These are phyloP conservation scores for Ceriops zippeliana DNA, from an alignment of 345 rosid species.

Conservation along the genomic window DNA sequence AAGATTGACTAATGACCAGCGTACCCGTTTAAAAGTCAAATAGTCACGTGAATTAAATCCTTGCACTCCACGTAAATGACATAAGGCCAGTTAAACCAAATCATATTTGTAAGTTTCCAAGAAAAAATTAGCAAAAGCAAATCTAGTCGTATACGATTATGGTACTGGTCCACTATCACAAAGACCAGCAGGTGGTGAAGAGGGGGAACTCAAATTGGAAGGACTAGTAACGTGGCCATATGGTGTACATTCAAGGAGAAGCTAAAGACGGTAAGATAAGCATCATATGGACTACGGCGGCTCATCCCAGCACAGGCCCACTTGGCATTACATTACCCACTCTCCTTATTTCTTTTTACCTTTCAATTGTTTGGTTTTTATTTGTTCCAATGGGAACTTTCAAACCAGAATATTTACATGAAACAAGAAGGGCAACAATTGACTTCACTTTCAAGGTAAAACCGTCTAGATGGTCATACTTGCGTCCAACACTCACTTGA, in stretches of 20 bases:
- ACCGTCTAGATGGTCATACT: slow-evolving; percentile 4
- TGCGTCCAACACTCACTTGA: slow-evolving; percentile 1
- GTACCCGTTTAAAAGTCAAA: too few relatives aligned
- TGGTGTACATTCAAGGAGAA: slow-evolving; percentile 15
- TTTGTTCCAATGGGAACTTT: too few relatives aligned
- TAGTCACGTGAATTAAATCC: too few relatives aligned
- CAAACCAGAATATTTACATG: background rate
- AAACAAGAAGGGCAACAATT: slow-evolving; percentile 19
- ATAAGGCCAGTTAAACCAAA: too few relatives aligned
- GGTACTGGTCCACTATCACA: too few relatives aligned
- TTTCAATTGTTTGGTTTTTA: background rate
- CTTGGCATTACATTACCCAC: background rate
- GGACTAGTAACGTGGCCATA: slow-evolving; percentile 18
- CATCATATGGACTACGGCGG: slow-evolving; percentile 25
- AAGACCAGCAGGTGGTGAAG: background rate
- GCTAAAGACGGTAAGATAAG: slow-evolving; percentile 12
- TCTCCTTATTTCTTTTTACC: background rate
- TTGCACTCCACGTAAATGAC: too few relatives aligned
- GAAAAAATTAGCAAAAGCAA: background rate
- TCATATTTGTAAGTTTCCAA: too few relatives aligned
- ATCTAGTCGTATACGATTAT: too few relatives aligned
- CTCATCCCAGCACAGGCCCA: slow-evolving; percentile 22
- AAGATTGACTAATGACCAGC: too few relatives aligned
- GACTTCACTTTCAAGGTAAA: slow-evolving; percentile 21
- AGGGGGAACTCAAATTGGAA: background rate